A percentile compares a stretch with the other conserved stretches of the same genome.
Evolutionary conservation across 352 stramenopile genomes (phyloP).

Genomic region (Phytophthora sp.): DNA sequence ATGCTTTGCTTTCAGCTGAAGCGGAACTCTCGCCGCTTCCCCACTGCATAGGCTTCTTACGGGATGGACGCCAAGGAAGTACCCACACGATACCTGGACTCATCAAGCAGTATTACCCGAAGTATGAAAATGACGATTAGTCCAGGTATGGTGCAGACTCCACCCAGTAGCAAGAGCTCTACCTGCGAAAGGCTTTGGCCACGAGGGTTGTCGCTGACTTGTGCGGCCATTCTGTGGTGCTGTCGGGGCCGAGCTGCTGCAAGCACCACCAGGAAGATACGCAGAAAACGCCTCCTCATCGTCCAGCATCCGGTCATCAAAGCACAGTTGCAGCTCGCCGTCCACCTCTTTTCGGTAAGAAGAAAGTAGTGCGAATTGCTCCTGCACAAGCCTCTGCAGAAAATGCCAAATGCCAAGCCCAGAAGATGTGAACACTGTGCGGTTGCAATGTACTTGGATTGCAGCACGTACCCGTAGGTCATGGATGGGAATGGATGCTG

Average conservation of each 20-base stretch:
- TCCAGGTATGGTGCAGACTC: background rate
- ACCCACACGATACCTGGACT: conserved; percentile 69
- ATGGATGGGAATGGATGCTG: conserved; percentile 44
- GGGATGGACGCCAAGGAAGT: conserved; percentile 49
- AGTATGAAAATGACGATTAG: background rate
- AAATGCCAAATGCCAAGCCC: background rate
- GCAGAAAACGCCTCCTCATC: conserved; percentile 44
- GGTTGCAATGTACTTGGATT: background rate
- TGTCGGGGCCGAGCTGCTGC: background rate
- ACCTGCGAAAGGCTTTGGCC: conserved; percentile 62
- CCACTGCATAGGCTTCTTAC: conserved; percentile 28
- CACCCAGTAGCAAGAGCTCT: background rate
- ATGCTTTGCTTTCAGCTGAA: no score
- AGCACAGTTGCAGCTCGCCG: conserved; percentile 49
- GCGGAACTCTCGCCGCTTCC: conserved; percentile 16
- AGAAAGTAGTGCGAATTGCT: conserved; percentile 46
- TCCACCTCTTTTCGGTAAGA: conserved; percentile 45
- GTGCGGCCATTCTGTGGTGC: background rate
- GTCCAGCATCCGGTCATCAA: conserved; percentile 48
- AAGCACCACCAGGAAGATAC: conserved; percentile 33
- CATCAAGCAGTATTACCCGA: no score
- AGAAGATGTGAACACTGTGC: no score
- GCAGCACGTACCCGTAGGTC: conserved; percentile 49
- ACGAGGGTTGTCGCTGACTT: conserved; percentile 19
- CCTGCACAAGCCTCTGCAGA: conserved; percentile 43